Evolutionary conservation across 495 filamentous ascomycete genomes (phyloP).

Genomic region (Cryomyces minteri): DNA sequence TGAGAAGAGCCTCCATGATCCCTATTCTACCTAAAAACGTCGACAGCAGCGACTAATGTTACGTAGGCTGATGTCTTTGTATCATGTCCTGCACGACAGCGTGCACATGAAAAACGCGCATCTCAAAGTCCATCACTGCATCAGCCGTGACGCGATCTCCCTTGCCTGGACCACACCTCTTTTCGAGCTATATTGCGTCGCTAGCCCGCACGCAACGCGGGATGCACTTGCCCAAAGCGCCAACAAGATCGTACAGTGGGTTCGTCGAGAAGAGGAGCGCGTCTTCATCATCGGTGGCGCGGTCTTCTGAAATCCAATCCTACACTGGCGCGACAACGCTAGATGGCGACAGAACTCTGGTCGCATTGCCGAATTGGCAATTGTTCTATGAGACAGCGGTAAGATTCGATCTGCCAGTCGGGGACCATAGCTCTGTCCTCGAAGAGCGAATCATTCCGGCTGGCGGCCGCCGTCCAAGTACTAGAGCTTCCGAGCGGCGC

Average conservation of each 20-base stretch:
- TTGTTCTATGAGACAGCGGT: neutral
- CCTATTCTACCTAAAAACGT: no score
- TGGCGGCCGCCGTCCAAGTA: no score
- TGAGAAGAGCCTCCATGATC: no score
- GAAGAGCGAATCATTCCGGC: no score
- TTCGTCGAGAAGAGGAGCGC: slow-evolving; percentile 74
- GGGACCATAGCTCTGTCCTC: no score
- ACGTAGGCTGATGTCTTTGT: neutral
- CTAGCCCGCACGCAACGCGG: slow-evolving; percentile 59
- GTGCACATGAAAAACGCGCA: slow-evolving; percentile 69
- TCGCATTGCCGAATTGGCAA: neutral
- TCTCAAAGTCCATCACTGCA: slow-evolving; percentile 68
- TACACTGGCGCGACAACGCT: neutral
- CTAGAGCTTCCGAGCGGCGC: no score
- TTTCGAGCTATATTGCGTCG: slow-evolving; percentile 89
- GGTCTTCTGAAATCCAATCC: slow-evolving; percentile 26
- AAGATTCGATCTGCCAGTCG: no score
- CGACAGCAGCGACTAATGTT: neutral
- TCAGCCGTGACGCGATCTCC: slow-evolving; percentile 50
- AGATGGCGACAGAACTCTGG: neutral
- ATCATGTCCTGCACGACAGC: slow-evolving; percentile 45
- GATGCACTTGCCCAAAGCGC: slow-evolving; percentile 68
- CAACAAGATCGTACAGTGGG: slow-evolving; percentile 76
- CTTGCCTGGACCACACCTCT: slow-evolving; percentile 79
- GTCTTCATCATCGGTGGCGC: slow-evolving; percentile 91